Evolutionary conservation across 1,139 yeast genomes (phyloP).

Genomic region (Diutina neorugosa): DNA sequence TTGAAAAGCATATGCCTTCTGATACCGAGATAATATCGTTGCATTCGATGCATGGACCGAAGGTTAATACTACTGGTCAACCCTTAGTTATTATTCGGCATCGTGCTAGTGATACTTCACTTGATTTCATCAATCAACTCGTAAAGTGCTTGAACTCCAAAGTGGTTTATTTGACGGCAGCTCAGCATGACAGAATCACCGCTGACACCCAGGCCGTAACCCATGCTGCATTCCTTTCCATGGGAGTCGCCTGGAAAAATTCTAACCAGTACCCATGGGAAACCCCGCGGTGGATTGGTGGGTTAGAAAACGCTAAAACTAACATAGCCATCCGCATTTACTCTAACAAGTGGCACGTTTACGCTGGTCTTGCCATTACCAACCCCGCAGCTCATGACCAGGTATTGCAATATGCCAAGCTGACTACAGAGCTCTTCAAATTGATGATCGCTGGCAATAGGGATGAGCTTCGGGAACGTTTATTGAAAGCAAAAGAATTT

Average conservation of each 20-base stretch:
- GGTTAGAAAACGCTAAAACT: constrained; percentile 90
- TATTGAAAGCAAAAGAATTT: constrained; percentile 53
- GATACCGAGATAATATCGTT: constrained; percentile 79
- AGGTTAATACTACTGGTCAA: constrained; percentile 79
- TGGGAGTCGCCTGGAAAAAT: constrained; percentile 95
- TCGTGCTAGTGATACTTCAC: constrained; percentile 44
- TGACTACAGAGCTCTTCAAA: constrained; percentile 72
- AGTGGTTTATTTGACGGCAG: constrained; percentile 65
- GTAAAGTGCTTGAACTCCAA: constrained; percentile 69
- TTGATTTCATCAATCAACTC: constrained; percentile 48
- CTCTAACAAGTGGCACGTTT: constrained; percentile 95
- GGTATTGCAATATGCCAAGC: constrained; percentile 77
- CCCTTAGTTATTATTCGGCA: constrained; percentile 82
- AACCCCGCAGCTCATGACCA: constrained; percentile 92
- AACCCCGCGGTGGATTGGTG: constrained; percentile 78
- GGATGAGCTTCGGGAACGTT: constrained; percentile 44
- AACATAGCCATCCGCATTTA: constrained; percentile 83
- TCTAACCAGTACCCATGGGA: constrained; percentile 88
- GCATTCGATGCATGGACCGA: constrained; percentile 93
- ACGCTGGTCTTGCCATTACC: constrained; percentile 93
- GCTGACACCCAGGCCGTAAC: constrained; percentile 99
- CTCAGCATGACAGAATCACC: constrained; percentile 85
- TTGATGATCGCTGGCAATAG: constrained; percentile 65
- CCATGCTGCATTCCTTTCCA: constrained; percentile 90
- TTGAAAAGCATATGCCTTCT: constrained; percentile 58